A percentile compares a stretch with the other conserved stretches of the same genome.
Evolutionary conservation across 768 basidiomycete species (phyloP).

Genomic region (Leccinum broughii): DNA sequence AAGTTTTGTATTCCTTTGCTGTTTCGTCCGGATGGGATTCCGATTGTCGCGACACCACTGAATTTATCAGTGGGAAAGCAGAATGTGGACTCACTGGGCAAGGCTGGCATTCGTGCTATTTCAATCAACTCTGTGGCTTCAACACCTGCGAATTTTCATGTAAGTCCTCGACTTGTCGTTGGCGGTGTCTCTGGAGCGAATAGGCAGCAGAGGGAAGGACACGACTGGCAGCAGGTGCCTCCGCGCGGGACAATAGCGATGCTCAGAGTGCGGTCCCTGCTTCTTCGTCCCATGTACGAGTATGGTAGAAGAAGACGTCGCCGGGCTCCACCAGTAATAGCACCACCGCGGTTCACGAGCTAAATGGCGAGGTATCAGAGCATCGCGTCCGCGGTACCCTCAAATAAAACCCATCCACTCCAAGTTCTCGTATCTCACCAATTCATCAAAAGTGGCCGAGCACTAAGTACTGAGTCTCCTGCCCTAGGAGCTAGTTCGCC

Average conservation of each 20-base stretch:
- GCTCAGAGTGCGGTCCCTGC: conserved; percentile 1
- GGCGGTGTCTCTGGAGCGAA: too few species aligned
- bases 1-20: too few species aligned
- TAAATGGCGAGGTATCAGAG: conserved; percentile 4
- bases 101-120: too few species aligned
- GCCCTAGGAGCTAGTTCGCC: conserved; percentile 12
- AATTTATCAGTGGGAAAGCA: too few species aligned
- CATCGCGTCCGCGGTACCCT: conserved; percentile 1
- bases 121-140: too few species aligned
- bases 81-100: too few species aligned
- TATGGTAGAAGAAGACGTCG: conserved; percentile 33
- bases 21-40: too few species aligned
- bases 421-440: conserved; percentile 21
- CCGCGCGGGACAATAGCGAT: conserved; percentile 6
- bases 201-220: too few species aligned
- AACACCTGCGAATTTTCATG: too few species aligned
- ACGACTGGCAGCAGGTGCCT: neutral
- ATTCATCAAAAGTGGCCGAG: conserved; percentile 24
- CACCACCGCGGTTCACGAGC: conserved; percentile 13
- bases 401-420: conserved; percentile 18
- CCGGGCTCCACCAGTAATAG: conserved; percentile 13
- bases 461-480: conserved; percentile 15
- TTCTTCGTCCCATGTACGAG: conserved; percentile 24
- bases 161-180: too few species aligned
- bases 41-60: too few species aligned